Evolutionary conservation across 345 rosid species (phyloP), one percentile per base, ranked within the genome.

Genomic region (Sonneratia alba): DNA sequence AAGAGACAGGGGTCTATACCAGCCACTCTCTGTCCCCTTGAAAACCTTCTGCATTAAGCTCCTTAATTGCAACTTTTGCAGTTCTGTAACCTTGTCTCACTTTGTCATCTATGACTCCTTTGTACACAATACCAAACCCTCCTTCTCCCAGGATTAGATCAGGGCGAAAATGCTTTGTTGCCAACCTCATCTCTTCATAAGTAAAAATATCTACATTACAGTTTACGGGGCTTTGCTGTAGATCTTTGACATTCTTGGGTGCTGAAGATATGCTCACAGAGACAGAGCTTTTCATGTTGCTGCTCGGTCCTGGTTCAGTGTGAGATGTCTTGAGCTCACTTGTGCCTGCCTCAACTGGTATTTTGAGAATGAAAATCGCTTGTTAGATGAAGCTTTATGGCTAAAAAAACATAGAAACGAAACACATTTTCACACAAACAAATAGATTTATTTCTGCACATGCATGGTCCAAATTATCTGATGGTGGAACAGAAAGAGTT

Each of bases 1-100:
- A 43, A 63, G 37, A 19, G 68, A 70, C 74, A 6, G 70, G 56
- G 67, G 69, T 18, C 36, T 67, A 47, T 88, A 94, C 97, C 98
- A 92, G 92, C 99, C 98, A 95, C 82, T 95, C 99, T 78, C 96
- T 80, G 85, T 95, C 98, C 59, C 99, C 99, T 73, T 95, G 99
- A 68, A 86, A 87, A 10, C 99, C 98, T 27, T 87, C 91, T 4
- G 88, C 96, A 82, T 89, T 89, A 74, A 95, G 94, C 81, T 92
- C 90, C 85, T 95, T 95, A 57, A 95, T 86, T 40, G 98, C 99
- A 67, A 95, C 99, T 70, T 72, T 68, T 0, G 88, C 84, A 53
- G 90, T 81, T 66, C 76, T 70, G 77, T 83, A 90, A 67, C 88
- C 96, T 59, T 76, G 72, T 78, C 94, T 86, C 53, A 91, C 84